A percentile compares a stretch with the other conserved stretches of the same genome.
Conservation (phyloP, 257 asterid genomes). For the Catharanthus roseus region DNA sequence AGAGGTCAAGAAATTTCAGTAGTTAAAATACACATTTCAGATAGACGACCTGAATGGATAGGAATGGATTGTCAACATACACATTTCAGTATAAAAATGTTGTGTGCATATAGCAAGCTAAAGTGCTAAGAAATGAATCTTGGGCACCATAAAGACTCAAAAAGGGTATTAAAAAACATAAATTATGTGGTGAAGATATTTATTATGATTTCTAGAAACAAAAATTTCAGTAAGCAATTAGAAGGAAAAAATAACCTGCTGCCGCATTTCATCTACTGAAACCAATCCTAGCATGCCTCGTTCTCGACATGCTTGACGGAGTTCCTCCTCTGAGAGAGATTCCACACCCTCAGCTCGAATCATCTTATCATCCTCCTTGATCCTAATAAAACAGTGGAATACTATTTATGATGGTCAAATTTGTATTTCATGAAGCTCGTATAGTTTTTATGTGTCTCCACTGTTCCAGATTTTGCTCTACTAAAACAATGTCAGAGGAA, state of each 20-base stretch:
- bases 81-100: neutral
- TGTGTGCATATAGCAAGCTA: neutral
- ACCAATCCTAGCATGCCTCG: conserved; percentile 84
- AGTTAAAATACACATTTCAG: neutral
- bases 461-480: neutral
- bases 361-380: conserved; percentile 76
- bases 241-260: conserved; percentile 44
- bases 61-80: neutral
- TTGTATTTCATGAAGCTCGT: neutral
- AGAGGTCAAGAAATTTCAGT: conserved; percentile 5
- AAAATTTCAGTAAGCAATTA: neutral
- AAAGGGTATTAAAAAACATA: neutral
- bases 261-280: conserved; percentile 94
- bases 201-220: neutral
- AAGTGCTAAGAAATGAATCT: neutral
- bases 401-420: conserved; percentile 4
- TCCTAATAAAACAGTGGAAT: conserved; percentile 35
- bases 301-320: conserved; percentile 88
- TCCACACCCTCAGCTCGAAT: conserved; percentile 91
- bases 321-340: conserved; percentile 91
- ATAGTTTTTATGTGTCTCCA: neutral
- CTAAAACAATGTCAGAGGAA: neutral
- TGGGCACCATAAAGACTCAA: neutral
- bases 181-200: neutral
- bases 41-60: neutral